A percentile compares a stretch with the other conserved stretches of the same genome.
Evolutionary conservation across 2,329 filamentous ascomycete species (phyloP).

Genomic region (Orbilia quercus): DNA sequence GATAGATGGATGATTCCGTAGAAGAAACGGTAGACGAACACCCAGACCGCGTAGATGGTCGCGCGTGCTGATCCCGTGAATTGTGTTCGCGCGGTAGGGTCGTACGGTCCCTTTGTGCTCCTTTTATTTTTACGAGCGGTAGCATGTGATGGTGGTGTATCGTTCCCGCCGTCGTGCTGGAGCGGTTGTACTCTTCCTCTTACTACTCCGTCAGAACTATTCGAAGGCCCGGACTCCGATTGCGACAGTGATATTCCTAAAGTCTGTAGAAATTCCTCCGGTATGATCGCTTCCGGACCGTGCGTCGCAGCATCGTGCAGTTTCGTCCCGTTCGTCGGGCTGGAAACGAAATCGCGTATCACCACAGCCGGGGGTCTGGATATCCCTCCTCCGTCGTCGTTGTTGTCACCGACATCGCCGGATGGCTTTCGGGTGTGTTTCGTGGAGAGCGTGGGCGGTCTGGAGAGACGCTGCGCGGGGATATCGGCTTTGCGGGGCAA

Average conservation of each 20-base stretch:
- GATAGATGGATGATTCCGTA: constrained; percentile 16
- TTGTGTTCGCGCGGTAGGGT: constrained; percentile 7
- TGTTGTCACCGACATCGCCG: neutral
- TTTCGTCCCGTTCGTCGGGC: neutral
- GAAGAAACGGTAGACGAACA: constrained; percentile 14
- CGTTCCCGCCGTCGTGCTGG: neutral
- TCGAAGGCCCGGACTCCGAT: no score
- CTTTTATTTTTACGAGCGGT: no score
- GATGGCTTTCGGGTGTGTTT: neutral
- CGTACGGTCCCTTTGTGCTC: constrained; percentile 27
- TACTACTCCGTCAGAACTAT: neutral
- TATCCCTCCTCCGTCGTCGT: constrained; percentile 9
- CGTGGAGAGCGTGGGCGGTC: neutral
- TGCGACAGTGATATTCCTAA: neutral
- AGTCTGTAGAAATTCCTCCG: neutral
- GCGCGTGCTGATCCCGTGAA: constrained; percentile 8
- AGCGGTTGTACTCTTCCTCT: neutral
- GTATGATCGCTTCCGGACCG: neutral
- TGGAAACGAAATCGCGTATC: constrained; percentile 12
- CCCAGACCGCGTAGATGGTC: neutral
- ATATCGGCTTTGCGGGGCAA: constrained; percentile 39
- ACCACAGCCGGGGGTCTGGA: constrained; percentile 22
- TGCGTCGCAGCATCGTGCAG: constrained; percentile 1
- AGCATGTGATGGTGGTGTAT: neutral
- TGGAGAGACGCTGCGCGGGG: constrained; percentile 34